phyloP scores from a whole-genome alignment of 176 grass and related monocot genomes.

The Zoysia japonica region DNA sequence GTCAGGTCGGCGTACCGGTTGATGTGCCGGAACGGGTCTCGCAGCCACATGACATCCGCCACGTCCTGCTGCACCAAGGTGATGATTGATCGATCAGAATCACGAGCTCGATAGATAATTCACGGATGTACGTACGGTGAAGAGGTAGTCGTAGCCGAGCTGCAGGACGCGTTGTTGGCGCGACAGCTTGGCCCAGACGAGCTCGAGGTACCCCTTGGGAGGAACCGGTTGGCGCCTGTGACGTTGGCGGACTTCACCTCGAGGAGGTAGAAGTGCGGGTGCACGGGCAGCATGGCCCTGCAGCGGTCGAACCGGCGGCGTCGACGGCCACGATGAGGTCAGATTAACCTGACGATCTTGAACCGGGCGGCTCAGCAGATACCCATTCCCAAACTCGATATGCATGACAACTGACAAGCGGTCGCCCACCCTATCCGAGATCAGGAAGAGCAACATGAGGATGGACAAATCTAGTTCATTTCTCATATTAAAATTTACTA shows the following conservation, averaged over 20 bases:
- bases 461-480: no score
- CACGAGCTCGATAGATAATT: neutral
- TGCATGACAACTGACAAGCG: no score
- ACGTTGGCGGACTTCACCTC: slow-evolving; percentile 25
- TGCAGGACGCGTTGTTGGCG: slow-evolving; percentile 57
- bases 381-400: no score
- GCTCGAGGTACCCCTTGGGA: slow-evolving; percentile 53
- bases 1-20: slow-evolving; percentile 37
- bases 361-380: no score
- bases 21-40: slow-evolving; percentile 60
- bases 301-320: slow-evolving; percentile 39
- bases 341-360: no score
- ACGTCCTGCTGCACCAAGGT: slow-evolving; percentile 40
- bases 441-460: no score
- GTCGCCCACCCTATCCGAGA: no score
- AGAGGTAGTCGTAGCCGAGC: slow-evolving; percentile 74
- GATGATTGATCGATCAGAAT: neutral
- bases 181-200: slow-evolving; percentile 60
- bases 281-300: slow-evolving; percentile 24
- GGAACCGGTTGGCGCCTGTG: slow-evolving; percentile 29
- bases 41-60: slow-evolving; percentile 54
- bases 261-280: slow-evolving; percentile 63
- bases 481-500: no score
- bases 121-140: slow-evolving; percentile 36
- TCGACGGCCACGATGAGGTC: slow-evolving; percentile 52